Evolutionary conservation across 345 rosid species (phyloP).

Genomic region (Theobroma cacao): DNA sequence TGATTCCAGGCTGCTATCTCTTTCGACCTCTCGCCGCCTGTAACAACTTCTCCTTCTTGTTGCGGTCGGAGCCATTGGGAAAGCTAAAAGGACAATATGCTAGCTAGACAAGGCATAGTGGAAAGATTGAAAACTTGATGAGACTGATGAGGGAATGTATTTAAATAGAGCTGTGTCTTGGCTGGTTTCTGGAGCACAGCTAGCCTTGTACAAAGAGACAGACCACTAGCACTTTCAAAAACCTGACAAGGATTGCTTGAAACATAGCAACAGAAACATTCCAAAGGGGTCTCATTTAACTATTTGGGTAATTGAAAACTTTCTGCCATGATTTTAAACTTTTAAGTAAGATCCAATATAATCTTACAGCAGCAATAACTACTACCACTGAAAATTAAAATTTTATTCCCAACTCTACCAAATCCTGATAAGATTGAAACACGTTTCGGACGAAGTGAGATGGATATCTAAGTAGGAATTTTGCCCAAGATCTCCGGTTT

Average conservation of each 20-base stretch:
- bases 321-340: background rate
- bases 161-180: background rate
- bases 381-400: conserved; percentile 33
- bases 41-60: conserved; percentile 1
- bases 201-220: background rate
- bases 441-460: conserved; percentile 12
- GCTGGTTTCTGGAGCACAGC: background rate
- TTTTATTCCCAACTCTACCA: conserved; percentile 29
- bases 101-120: background rate
- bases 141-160: background rate
- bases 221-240: background rate
- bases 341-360: conserved; percentile 31
- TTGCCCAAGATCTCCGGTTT: background rate
- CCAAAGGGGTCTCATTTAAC: conserved; percentile 24
- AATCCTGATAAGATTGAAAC: conserved; percentile 27
- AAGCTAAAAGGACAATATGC: background rate
- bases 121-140: background rate
- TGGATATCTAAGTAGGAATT: background rate
- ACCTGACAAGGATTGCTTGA: background rate
- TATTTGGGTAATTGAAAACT: conserved; percentile 28
- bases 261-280: conserved; percentile 21
- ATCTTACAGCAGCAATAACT: conserved; percentile 36
- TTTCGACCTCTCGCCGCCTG: background rate
- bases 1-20: background rate
- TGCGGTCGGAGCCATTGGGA: background rate